Conservation (phyloP, 208 protist genomes). For the Trypanosoma vivax region DNA sequence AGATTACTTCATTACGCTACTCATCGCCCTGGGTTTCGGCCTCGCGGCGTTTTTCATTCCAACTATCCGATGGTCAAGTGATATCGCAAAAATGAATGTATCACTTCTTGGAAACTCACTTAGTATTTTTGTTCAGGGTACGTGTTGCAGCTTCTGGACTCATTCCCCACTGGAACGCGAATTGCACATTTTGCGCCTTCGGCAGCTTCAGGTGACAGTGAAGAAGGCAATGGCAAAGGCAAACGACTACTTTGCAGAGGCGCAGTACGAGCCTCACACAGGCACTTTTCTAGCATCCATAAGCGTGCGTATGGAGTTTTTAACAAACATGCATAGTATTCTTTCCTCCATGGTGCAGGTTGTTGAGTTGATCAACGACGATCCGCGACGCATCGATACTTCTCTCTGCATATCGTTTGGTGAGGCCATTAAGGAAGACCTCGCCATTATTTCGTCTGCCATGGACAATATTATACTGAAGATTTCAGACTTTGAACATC, state of each 20-base stretch:
- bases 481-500: constrained; percentile 75
- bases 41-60: constrained; percentile 75
- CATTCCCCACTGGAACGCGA: constrained; percentile 73
- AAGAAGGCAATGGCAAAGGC: constrained; percentile 68
- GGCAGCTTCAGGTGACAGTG: constrained; percentile 69
- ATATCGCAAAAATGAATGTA: constrained; percentile 71
- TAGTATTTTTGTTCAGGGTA: constrained; percentile 84
- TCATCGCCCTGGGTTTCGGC: constrained; percentile 71
- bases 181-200: constrained; percentile 75
- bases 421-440: constrained; percentile 58
- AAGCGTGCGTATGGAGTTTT: constrained; percentile 59
- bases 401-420: constrained; percentile 74
- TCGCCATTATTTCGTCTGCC: constrained; percentile 70
- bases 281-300: constrained; percentile 59
- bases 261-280: constrained; percentile 76
- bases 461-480: constrained; percentile 90
- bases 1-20: constrained; percentile 66
- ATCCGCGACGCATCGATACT: constrained; percentile 65
- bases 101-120: constrained; percentile 68
- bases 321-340: constrained; percentile 69
- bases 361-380: constrained; percentile 68
- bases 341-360: constrained; percentile 73
- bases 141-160: constrained; percentile 78
- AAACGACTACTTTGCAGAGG: constrained; percentile 52
- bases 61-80: constrained; percentile 83